Conservation (phyloP, 768 basidiomycete species). For the Rhizopogon vulgaris region DNA sequence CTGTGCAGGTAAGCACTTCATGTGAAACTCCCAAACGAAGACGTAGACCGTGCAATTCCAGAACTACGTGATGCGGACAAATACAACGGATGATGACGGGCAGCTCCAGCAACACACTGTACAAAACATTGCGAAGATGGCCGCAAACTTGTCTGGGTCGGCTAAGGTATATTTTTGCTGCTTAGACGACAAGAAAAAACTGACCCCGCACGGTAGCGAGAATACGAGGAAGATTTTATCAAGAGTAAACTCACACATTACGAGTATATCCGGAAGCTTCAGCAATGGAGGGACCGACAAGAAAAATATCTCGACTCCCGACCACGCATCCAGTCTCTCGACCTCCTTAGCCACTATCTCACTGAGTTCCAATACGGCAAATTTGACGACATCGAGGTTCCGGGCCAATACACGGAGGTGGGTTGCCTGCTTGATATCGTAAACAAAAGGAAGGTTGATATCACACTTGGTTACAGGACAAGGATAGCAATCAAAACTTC, state of each 20-base stretch:
- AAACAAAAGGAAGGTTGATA: not conserved
- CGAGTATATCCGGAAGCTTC: conserved; percentile 87
- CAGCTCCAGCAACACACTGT: conserved; percentile 49
- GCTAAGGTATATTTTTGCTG: conserved; percentile 43
- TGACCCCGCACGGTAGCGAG: conserved; percentile 44
- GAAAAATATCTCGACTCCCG: conserved; percentile 78
- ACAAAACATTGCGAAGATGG: conserved; percentile 53
- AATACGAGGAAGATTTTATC: conserved; percentile 90
- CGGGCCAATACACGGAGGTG: conserved; percentile 98
- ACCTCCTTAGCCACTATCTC: conserved; percentile 84
- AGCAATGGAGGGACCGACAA: conserved; percentile 88
- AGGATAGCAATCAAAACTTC: conserved; percentile 90
- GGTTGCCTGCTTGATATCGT: conserved; percentile 7
- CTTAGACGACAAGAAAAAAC: not conserved
- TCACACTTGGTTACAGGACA: conserved; percentile 57
- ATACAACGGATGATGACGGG: conserved; percentile 62
- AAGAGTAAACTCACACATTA: conserved; percentile 69
- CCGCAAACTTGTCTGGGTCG: conserved; percentile 47
- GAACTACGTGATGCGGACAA: conserved; percentile 69
- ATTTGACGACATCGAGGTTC: conserved; percentile 96
- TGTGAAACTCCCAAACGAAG: not conserved
- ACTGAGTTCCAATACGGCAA: conserved; percentile 97
- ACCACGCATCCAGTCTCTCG: conserved; percentile 79
- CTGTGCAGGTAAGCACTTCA: conserved; percentile 55
- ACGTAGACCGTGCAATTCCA: conserved; percentile 19